A percentile compares a stretch with the other conserved stretches of the same genome.
phyloP scores from a whole-genome alignment of 331 rosid genomes.

The Telfairia occidentalis region DNA sequence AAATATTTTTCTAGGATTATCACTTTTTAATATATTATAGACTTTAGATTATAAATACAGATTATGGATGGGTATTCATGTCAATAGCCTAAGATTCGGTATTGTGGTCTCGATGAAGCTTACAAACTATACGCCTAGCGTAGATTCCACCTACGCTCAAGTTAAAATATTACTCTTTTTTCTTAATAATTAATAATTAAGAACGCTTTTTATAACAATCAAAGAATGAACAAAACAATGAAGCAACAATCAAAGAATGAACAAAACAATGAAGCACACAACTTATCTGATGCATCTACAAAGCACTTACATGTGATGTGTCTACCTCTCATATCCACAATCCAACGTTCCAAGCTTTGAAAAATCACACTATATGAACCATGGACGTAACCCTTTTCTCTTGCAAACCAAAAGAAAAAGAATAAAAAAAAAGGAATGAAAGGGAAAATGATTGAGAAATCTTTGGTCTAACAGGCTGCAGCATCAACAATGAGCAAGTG shows the following conservation, averaged over 20 bases:
- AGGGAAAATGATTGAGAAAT: neutral
- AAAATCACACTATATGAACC: neutral
- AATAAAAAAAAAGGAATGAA: neutral
- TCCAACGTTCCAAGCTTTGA: neutral
- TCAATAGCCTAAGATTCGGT: too few species aligned
- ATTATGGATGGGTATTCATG: too few species aligned
- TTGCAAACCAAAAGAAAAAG: neutral
- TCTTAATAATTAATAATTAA: neutral
- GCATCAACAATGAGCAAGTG: neutral
- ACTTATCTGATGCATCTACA: neutral
- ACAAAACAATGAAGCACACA: neutral
- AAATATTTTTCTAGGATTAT: too few species aligned
- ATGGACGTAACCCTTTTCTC: neutral
- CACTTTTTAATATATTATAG: too few species aligned
- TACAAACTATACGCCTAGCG: neutral
- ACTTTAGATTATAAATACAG: too few species aligned
- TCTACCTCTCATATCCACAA: neutral
- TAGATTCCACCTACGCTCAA: neutral
- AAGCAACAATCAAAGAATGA: neutral
- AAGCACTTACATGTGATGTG: neutral
- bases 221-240: neutral
- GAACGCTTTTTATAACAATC: neutral
- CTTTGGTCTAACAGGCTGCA: constrained; percentile 4
- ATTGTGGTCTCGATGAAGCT: neutral
- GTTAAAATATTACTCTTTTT: neutral